Evolutionary conservation across 148 eudicot species (phyloP), one percentile per base, ranked within the genome.

Genomic region (Oxyria digyna): DNA sequence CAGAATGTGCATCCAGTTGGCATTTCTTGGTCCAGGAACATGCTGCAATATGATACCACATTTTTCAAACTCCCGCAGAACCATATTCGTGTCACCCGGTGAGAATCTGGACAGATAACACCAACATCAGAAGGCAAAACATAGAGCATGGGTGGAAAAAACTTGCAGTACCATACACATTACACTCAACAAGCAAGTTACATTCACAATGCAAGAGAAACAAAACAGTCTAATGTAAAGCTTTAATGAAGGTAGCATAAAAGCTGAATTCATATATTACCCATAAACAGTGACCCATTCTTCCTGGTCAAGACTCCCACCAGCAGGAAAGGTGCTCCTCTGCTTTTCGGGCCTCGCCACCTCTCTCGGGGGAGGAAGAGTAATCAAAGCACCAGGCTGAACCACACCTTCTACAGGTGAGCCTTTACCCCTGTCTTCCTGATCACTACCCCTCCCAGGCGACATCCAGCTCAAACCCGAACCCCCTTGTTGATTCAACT

Each of bases 211-310:
- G 38, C 62, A 54, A 55, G 17, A 13, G 33, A 57, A 23, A 23
- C 59, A 52, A 52, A 52, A 21, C 59, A 52, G 50, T 17, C 23
- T 43, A 52, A 52, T 2, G 50, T 21, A 45, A 18, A 45, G 21
- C 18, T 15, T 5, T 6, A 45, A 45, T n/a, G n/a, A n/a, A n/a
- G n/a, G n/a, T n/a, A n/a, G n/a, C n/a, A n/a, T n/a, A n/a, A n/a
- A n/a, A n/a, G n/a, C n/a, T n/a, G n/a, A n/a, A n/a, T n/a, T n/a
- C n/a, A n/a, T n/a, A 29, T 13, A 9, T 59, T 89, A 93, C 98
- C 98, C 99, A 55, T 87, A 94, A 67, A 91, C 97, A 54, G 97
- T 91, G 68, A 94, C 91, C 99, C 99, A 94, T 76, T 94, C 97
- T 75, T 88, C 97, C 84, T 94, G 96, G 48, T 85, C 81, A 67